phyloP scores from a whole-genome alignment of 257 asterid species.

The Plantago ovata region DNA sequence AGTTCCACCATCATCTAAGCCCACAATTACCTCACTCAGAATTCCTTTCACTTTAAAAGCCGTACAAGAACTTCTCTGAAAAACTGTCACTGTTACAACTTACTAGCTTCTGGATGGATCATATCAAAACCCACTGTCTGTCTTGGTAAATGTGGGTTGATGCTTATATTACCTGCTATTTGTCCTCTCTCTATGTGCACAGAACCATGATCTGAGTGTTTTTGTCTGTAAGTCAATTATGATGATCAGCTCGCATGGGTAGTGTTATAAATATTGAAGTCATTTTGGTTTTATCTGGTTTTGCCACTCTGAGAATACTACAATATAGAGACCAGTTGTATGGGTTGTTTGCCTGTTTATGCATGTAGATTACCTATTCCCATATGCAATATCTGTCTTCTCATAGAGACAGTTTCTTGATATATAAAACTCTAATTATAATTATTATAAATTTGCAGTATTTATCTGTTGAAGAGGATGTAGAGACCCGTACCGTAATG shows the following conservation, averaged over 20 bases:
- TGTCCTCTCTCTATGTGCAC: not conserved
- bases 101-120: slow-evolving; percentile 96
- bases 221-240: no score
- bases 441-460: slow-evolving; percentile 43
- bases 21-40: slow-evolving; percentile 68
- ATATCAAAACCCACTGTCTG: slow-evolving; percentile 89
- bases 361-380: no score
- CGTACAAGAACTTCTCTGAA: slow-evolving; percentile 77
- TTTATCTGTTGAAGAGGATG: slow-evolving; percentile 77
- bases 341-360: no score
- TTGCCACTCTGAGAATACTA: no score
- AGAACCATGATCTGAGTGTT: not conserved
- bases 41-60: slow-evolving; percentile 87
- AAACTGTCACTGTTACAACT: slow-evolving; percentile 57
- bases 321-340: no score
- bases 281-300: no score
- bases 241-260: no score
- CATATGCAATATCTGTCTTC: no score
- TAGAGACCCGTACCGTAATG: slow-evolving; percentile 75
- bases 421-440: not conserved
- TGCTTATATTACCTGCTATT: not conserved
- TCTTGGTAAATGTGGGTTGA: slow-evolving; percentile 49
- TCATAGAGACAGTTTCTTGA: no score
- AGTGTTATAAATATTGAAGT: no score
- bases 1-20: slow-evolving; percentile 73